Conservation (phyloP, 345 rosid genomes). For the Microthlaspi erraticum region DNA sequence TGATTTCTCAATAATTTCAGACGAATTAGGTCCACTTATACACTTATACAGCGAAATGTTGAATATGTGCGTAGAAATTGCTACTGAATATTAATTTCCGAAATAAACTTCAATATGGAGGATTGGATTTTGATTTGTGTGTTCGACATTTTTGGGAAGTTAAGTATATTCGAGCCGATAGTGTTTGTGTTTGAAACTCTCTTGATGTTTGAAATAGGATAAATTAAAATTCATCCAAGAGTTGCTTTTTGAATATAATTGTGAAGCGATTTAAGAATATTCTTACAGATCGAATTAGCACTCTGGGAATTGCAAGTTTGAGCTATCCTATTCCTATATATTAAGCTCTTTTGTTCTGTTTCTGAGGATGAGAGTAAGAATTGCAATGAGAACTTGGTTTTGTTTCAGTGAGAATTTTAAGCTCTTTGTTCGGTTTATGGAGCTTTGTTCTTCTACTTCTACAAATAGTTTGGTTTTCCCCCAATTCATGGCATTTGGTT, state of each 20-base stretch:
- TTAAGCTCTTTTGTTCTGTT: constrained; percentile 1
- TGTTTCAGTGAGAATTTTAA: too few relatives aligned
- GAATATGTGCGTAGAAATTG: background rate
- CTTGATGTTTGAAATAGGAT: background rate
- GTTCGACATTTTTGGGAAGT: background rate
- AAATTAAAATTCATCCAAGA: too few relatives aligned
- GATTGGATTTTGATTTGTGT: background rate
- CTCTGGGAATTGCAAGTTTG: constrained; percentile 9
- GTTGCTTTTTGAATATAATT: too few relatives aligned
- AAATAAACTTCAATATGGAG: background rate
- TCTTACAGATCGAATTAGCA: constrained; percentile 4
- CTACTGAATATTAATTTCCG: background rate
- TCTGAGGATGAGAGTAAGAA: background rate
- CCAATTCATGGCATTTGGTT: background rate
- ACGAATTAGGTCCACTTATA: background rate
- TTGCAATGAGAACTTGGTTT: background rate
- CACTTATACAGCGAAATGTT: background rate
- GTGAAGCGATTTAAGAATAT: too few relatives aligned
- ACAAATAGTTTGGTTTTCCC: background rate
- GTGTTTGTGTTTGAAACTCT: background rate
- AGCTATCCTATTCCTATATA: background rate
- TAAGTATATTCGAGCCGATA: background rate
- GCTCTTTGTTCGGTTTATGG: too few relatives aligned
- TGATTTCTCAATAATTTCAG: background rate
- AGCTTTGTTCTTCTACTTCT: background rate